These are phyloP conservation scores for Entelexis sorbosivorans DNA, from an alignment of 1,139 yeast genomes.

Conservation along the genomic window DNA sequence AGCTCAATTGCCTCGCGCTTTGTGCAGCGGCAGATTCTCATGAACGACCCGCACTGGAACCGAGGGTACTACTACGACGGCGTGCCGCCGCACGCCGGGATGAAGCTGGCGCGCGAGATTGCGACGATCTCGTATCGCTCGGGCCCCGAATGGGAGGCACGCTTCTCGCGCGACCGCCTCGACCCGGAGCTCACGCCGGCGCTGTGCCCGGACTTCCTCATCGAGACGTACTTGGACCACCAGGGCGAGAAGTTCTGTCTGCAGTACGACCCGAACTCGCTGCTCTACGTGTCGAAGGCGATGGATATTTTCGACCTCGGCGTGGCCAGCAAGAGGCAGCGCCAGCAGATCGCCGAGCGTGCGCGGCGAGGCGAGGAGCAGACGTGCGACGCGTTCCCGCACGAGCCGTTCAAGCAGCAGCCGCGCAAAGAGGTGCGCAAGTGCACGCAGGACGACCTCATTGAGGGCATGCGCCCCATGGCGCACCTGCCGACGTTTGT, in stretches of 20 bases:
- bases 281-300: constrained; percentile 77
- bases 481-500: constrained; percentile 60
- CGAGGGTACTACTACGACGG: constrained; percentile 74
- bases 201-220: constrained; percentile 80
- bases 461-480: constrained; percentile 52
- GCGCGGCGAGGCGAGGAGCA: constrained; percentile 70
- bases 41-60: constrained; percentile 93
- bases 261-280: constrained; percentile 84
- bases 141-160: constrained; percentile 93
- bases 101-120: constrained; percentile 86
- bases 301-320: constrained; percentile 90
- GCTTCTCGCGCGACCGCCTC: constrained; percentile 82
- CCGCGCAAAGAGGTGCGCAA: constrained; percentile 25
- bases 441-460: constrained; percentile 39
- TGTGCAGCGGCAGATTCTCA: constrained; percentile 82
- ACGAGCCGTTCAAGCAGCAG: constrained; percentile 47
- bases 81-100: constrained; percentile 85
- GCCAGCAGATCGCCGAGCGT: constrained; percentile 40
- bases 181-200: constrained; percentile 75
- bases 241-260: constrained; percentile 89
- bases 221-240: constrained; percentile 86
- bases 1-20: constrained; percentile 88
- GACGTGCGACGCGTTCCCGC: constrained; percentile 36
- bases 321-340: constrained; percentile 29
- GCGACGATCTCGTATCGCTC: constrained; percentile 91